phyloP scores from a whole-genome alignment of 2,329 filamentous ascomycete genomes.

The Penicillium sp. region DNA sequence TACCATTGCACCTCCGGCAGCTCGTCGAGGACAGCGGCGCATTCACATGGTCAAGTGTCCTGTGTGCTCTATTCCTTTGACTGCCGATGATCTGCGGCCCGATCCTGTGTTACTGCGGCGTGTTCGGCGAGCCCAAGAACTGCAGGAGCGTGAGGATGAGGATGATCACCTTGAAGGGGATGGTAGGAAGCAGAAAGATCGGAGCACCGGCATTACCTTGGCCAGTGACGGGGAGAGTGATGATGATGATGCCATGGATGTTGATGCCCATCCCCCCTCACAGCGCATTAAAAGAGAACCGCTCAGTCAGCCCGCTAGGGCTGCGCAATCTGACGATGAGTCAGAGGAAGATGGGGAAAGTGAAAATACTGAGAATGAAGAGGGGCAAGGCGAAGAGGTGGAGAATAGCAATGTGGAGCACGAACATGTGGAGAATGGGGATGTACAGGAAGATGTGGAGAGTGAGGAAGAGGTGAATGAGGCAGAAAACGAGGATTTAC shows the following conservation, averaged over 20 bases:
- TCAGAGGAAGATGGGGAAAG: slow-evolving; percentile 3
- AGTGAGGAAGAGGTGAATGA: slow-evolving; percentile 11
- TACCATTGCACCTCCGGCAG: slow-evolving; percentile 26
- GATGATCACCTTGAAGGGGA: slow-evolving; percentile 31
- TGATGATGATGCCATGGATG: slow-evolving; percentile 26
- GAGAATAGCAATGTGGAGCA: not conserved
- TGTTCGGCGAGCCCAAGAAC: slow-evolving; percentile 36
- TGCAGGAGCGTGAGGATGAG: slow-evolving; percentile 28
- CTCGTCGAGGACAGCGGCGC: slow-evolving; percentile 19
- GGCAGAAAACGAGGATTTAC: not conserved
- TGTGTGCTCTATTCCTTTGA: slow-evolving; percentile 42
- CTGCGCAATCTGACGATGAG: not conserved
- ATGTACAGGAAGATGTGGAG: slow-evolving; percentile 2
- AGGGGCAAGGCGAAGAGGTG: not conserved
- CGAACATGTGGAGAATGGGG: slow-evolving; percentile 13
- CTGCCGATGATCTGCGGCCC: slow-evolving; percentile 38
- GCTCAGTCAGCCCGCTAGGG: slow-evolving; percentile 1
- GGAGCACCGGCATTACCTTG: slow-evolving; percentile 31
- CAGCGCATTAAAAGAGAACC: slow-evolving; percentile 14
- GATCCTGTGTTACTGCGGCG: slow-evolving; percentile 43
- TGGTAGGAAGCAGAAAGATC: slow-evolving; percentile 12
- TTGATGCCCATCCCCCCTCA: slow-evolving; percentile 11
- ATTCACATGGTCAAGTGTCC: slow-evolving; percentile 41
- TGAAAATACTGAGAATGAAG: slow-evolving; percentile 1
- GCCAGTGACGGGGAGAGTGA: slow-evolving; percentile 30